phyloP scores from a whole-genome alignment of 306 rosid genomes.

The Rosa lucieae region DNA sequence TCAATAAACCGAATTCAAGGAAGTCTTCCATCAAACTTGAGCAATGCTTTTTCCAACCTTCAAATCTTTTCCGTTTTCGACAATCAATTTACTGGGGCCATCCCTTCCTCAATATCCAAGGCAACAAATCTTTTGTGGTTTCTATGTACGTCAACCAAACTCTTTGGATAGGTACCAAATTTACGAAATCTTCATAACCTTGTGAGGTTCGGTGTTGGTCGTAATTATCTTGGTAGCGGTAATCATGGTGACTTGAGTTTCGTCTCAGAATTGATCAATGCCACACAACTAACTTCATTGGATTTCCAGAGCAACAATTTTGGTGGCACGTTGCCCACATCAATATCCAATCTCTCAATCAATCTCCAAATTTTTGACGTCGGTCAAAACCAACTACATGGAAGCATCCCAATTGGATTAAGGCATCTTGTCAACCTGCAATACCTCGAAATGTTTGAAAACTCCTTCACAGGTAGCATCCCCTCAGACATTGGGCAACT shows the following conservation, averaged over 20 bases:
- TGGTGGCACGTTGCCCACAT: background rate
- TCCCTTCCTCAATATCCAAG: background rate
- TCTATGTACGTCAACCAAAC: background rate
- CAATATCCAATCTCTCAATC: background rate
- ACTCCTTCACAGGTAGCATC: background rate
- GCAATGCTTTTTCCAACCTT: background rate
- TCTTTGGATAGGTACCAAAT: background rate
- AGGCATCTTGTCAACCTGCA: background rate
- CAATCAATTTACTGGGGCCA: background rate
- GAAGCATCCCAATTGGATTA: background rate
- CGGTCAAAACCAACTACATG: background rate
- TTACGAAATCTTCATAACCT: background rate
- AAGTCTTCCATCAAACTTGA: background rate
- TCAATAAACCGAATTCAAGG: background rate
- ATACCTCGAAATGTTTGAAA: rapidly evolving
- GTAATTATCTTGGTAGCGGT: background rate
- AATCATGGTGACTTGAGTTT: background rate
- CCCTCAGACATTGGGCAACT: background rate
- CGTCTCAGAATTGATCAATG: background rate
- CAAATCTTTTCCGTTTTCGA: rapidly evolving
- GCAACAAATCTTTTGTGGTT: background rate
- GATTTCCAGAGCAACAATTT: background rate
- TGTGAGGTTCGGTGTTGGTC: too few relatives aligned
- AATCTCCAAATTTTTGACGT: rapidly evolving
- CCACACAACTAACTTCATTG: rapidly evolving